Conservation (phyloP, 2,329 filamentous ascomycete genomes). For the Pseudogymnoascus verrucosus region DNA sequence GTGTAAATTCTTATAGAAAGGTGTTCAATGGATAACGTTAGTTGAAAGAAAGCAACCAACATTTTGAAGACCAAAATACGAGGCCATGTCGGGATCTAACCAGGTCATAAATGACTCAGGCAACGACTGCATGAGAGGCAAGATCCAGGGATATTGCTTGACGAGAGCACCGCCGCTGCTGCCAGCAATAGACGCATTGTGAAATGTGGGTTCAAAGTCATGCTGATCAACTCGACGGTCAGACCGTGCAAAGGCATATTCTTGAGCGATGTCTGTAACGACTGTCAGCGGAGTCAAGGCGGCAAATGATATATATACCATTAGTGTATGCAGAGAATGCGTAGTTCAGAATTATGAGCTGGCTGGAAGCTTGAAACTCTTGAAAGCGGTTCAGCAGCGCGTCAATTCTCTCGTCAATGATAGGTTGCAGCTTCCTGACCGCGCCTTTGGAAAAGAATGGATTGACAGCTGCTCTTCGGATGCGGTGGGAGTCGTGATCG, state of each 20-base stretch:
- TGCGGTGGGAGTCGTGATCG: constrained; percentile 17
- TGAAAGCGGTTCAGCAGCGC: constrained; percentile 16
- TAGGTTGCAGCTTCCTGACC: constrained; percentile 13
- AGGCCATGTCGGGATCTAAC: constrained; percentile 12
- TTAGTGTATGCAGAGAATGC: constrained; percentile 17
- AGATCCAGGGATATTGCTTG: constrained; percentile 20
- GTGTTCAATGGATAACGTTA: neutral
- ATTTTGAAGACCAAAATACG: constrained; percentile 15
- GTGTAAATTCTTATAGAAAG: neutral
- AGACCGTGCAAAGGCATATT: constrained; percentile 23
- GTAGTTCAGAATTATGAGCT: constrained; percentile 15
- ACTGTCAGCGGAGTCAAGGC: neutral
- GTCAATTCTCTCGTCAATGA: constrained; percentile 18
- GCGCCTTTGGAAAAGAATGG: constrained; percentile 18
- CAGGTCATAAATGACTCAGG: constrained; percentile 13
- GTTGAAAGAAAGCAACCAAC: constrained; percentile 8
- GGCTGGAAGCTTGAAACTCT: constrained; percentile 12
- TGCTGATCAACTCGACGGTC: constrained; percentile 19
- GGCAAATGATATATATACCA: constrained; percentile 8
- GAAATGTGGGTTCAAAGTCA: constrained; percentile 19
- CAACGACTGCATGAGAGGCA: constrained; percentile 9
- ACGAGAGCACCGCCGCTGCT: constrained; percentile 13
- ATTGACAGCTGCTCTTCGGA: constrained; percentile 16
- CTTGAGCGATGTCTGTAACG: constrained; percentile 24
- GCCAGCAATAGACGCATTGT: constrained; percentile 14